Evolutionary conservation across 768 basidiomycete genomes (phyloP).

Genomic region (Russula earlei): DNA sequence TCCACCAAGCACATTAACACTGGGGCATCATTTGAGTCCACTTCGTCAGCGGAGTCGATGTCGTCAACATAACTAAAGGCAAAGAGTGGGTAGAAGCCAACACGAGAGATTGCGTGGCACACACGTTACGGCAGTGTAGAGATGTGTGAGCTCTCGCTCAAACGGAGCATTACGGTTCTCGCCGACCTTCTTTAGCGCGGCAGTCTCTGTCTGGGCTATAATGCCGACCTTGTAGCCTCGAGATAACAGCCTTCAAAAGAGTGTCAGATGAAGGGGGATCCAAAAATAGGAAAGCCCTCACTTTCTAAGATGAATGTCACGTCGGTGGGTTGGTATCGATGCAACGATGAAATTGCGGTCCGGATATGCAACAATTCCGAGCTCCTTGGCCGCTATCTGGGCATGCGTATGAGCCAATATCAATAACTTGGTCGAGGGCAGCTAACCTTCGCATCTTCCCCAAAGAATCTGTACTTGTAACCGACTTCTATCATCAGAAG

Average conservation of each 20-base stretch:
- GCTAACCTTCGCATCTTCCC: conserved; percentile 68
- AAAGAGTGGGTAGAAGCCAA: not conserved
- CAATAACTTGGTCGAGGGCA: not conserved
- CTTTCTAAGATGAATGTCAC: conserved; percentile 71
- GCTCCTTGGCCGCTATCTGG: conserved; percentile 58
- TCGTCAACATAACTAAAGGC: conserved; percentile 68
- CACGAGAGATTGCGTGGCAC: not conserved
- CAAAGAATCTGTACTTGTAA: conserved; percentile 78
- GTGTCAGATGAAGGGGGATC: not conserved
- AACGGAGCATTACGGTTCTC: conserved; percentile 70
- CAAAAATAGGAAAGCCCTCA: conserved; percentile 25
- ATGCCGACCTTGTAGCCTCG: conserved; percentile 79
- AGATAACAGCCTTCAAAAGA: conserved; percentile 49
- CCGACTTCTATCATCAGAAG: conserved; percentile 76
- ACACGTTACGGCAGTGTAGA: conserved; percentile 86
- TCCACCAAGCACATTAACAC: conserved; percentile 75
- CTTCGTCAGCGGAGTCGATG: conserved; percentile 57
- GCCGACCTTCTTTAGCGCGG: conserved; percentile 77
- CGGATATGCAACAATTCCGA: conserved; percentile 67
- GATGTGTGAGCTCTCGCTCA: conserved; percentile 58
- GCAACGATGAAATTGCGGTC: conserved; percentile 70
- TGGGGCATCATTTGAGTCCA: conserved; percentile 47
- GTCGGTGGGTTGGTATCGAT: conserved; percentile 59
- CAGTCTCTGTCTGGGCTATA: conserved; percentile 76
- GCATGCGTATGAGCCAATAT: not conserved